Evolutionary conservation across 345 rosid species (phyloP).

Genomic region (Hibiscus tridactylites): DNA sequence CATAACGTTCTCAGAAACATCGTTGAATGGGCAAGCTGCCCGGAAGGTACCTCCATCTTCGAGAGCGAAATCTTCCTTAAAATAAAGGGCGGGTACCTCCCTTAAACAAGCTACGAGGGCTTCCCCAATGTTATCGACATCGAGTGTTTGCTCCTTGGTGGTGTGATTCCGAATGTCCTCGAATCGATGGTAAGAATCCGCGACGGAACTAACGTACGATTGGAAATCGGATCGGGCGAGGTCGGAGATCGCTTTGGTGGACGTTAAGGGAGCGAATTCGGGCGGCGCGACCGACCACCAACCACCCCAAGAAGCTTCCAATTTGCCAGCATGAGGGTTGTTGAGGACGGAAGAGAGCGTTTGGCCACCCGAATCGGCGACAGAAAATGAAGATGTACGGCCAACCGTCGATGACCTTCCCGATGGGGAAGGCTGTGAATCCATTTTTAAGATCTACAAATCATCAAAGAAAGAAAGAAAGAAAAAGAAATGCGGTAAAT

Average conservation of each 20-base stretch:
- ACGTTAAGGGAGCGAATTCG: constrained; percentile 65
- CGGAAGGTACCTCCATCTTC: constrained; percentile 92
- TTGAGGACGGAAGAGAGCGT: constrained; percentile 74
- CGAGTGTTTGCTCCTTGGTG: constrained; percentile 38
- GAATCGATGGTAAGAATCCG: constrained; percentile 65
- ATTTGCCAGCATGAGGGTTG: constrained; percentile 69
- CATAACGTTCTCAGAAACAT: constrained; percentile 46
- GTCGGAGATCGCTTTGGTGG: constrained; percentile 47
- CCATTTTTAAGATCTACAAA: constrained; percentile 36
- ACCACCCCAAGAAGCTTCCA: constrained; percentile 67
- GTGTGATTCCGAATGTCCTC: constrained; percentile 73
- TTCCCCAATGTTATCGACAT: constrained; percentile 48
- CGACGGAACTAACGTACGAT: constrained; percentile 50
- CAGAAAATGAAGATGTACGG: constrained; percentile 28
- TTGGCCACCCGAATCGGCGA: constrained; percentile 55
- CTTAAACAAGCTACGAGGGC: constrained; percentile 87
- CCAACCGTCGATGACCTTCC: constrained; percentile 46
- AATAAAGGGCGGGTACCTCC: constrained; percentile 88
- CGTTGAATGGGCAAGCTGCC: constrained; percentile 77
- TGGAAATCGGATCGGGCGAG: constrained; percentile 75
- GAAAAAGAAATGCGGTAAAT: not conserved
- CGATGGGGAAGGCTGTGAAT: constrained; percentile 46
- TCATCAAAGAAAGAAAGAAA: constrained; percentile 21
- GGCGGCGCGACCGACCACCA: constrained; percentile 86
- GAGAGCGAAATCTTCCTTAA: constrained; percentile 78